Evolutionary conservation across 495 filamentous ascomycete genomes (phyloP).

Genomic region (Bacidia rubella): DNA sequence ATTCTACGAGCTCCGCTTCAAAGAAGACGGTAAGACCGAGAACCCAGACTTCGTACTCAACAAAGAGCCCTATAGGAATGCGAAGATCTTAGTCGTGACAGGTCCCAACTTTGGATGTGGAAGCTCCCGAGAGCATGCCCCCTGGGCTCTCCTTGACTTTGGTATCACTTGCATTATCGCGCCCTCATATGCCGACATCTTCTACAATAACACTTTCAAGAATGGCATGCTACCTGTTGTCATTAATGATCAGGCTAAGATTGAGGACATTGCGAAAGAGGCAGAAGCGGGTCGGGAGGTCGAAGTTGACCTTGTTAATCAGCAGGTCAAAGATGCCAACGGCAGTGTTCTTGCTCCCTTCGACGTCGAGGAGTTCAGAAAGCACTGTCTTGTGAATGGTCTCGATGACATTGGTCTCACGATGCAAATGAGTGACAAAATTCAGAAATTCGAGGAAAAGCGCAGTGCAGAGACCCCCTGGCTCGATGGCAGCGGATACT

Average conservation of each 20-base stretch:
- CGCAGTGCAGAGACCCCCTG: slow-evolving; percentile 71
- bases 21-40: slow-evolving; percentile 49
- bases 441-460: slow-evolving; percentile 65
- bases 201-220: slow-evolving; percentile 99
- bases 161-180: slow-evolving; percentile 91
- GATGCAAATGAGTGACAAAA: slow-evolving; percentile 82
- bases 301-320: slow-evolving; percentile 80
- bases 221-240: slow-evolving; percentile 93
- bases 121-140: slow-evolving; percentile 85
- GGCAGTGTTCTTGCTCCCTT: slow-evolving; percentile 65
- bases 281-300: slow-evolving; percentile 73
- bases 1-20: slow-evolving; percentile 72
- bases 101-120: slow-evolving; percentile 95
- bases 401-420: slow-evolving; percentile 95
- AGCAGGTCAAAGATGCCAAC: slow-evolving; percentile 61
- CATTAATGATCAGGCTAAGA: slow-evolving; percentile 50
- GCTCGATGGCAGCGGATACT: slow-evolving; percentile 80
- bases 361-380: slow-evolving; percentile 81
- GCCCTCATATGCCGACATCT: slow-evolving; percentile 89
- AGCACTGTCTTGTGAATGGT: slow-evolving; percentile 88
- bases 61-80: slow-evolving; percentile 66
- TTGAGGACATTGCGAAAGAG: slow-evolving; percentile 64
- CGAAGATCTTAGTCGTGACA: slow-evolving; percentile 89
- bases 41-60: slow-evolving; percentile 81
- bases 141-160: slow-evolving; percentile 94